Conservation (phyloP, 2,329 filamentous ascomycete species). For the Fusarium sacchari region DNA sequence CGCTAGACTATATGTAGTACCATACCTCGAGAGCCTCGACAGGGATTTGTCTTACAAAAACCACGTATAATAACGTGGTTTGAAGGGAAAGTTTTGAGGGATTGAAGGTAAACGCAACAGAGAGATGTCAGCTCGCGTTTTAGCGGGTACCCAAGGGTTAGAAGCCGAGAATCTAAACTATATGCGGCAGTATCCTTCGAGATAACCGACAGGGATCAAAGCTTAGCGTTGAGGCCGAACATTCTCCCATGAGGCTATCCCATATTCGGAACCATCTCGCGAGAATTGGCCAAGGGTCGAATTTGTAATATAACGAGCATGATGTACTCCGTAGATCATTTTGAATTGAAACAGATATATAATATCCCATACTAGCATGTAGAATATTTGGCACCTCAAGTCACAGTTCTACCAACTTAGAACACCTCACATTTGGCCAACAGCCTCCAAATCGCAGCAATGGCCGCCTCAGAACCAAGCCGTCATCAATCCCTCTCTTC, state of each 20-base stretch:
- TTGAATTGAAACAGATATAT: background rate
- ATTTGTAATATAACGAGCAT: constrained; percentile 13
- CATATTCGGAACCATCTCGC: background rate
- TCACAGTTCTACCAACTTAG: accelerated
- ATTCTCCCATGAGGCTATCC: background rate
- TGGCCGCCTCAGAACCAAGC: background rate
- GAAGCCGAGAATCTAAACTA: background rate
- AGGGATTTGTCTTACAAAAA: background rate
- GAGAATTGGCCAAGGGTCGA: background rate
- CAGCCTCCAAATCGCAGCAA: background rate
- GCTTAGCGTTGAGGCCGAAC: background rate
- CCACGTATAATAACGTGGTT: background rate
- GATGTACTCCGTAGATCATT: background rate
- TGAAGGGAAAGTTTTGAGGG: background rate
- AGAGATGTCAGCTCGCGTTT: background rate
- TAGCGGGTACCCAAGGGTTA: background rate
- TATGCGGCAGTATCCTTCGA: background rate
- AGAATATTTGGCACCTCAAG: accelerated
- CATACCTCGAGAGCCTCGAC: background rate
- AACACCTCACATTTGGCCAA: accelerated
- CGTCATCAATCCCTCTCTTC: background rate
- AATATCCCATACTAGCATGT: background rate
- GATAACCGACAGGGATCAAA: background rate
- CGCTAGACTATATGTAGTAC: background rate
- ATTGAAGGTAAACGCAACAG: background rate